These are phyloP conservation scores for Stagonosporopsis tanaceti DNA, from an alignment of 2,329 filamentous ascomycete genomes.

Conservation along the genomic window DNA sequence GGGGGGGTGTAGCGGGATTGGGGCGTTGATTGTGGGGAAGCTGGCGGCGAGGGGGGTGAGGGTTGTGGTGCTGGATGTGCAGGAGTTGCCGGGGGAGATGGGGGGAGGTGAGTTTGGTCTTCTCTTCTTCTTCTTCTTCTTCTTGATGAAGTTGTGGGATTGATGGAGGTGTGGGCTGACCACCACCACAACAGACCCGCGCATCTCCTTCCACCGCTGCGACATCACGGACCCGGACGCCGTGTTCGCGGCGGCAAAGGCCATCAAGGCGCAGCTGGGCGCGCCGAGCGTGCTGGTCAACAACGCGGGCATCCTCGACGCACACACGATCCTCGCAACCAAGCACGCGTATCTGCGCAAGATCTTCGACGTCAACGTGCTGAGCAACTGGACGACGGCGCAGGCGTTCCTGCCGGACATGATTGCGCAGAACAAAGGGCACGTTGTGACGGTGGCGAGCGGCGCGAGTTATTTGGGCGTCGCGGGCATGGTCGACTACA, in stretches of 20 bases:
- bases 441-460: constrained; percentile 65
- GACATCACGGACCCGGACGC: constrained; percentile 44
- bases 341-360: constrained; percentile 40
- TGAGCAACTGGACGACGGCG: constrained; percentile 47
- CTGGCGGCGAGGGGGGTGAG: constrained; percentile 11
- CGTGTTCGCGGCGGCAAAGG: constrained; percentile 36
- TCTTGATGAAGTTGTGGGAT: constrained; percentile 19
- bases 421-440: constrained; percentile 54
- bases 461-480: constrained; percentile 59
- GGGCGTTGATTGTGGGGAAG: constrained; percentile 40
- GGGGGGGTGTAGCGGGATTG: constrained; percentile 49
- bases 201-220: constrained; percentile 43
- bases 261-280: constrained; percentile 34
- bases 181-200: constrained; percentile 30
- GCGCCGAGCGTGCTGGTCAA: constrained; percentile 47
- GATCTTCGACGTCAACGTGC: constrained; percentile 49
- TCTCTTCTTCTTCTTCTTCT: not conserved
- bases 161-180: constrained; percentile 18
- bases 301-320: constrained; percentile 45
- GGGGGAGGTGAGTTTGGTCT: not conserved
- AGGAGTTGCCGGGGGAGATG: not conserved
- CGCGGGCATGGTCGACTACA: constrained; percentile 62
- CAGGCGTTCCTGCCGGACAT: constrained; percentile 49
- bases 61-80: not conserved
- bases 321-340: constrained; percentile 46